Evolutionary conservation across 1,139 yeast species (phyloP), one percentile per base, ranked within the genome.

Genomic region (Meyerozyma elateridarum): DNA sequence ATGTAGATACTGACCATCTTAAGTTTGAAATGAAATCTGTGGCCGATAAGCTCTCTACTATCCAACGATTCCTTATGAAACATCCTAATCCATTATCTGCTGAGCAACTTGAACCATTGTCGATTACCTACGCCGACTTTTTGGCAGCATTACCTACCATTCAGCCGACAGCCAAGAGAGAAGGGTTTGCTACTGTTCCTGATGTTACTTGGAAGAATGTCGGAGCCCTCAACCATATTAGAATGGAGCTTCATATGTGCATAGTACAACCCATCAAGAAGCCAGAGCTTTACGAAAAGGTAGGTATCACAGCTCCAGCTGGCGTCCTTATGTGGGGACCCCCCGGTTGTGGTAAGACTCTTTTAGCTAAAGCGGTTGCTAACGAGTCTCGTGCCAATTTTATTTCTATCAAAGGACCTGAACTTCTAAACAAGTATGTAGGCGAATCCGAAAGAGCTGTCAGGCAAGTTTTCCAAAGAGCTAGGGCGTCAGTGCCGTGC

Each of bases 301-400:
- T 91, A 7, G 99, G 99, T 56, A 89, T 91, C 22, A 77, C 88
- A 34, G 96, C 96, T 0, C 97, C 98, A 1, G 89, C 96, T 0
- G 99, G 99, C 34, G 98, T 91, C 0, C 63, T 91, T 14, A 73
- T 91, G 69, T 91, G 98, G 98, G 99, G 99, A 0, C 99, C 98
- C 2, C 98, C 98, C 2, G 98, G 98, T 15, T 91, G 97, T 64
- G 98, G 98, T 70, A 91, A 91, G 53, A 91, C 98, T 0, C 66
- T 91, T 35, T 65, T 91, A 31, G 98, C 97, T 1, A 91, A 91
- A 51, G 98, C 97, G 0, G 97, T 91, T 8, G 98, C 98, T 9
- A 89, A 91, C 53, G 97, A 91, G 58, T 85, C 96, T 1, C 74
- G 94, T 35, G 97, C 97, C 6, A 91, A 91, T 54, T 91, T 91